Conservation (phyloP, 2,329 filamentous ascomycete genomes). For the Fusarium tjaetaba region DNA sequence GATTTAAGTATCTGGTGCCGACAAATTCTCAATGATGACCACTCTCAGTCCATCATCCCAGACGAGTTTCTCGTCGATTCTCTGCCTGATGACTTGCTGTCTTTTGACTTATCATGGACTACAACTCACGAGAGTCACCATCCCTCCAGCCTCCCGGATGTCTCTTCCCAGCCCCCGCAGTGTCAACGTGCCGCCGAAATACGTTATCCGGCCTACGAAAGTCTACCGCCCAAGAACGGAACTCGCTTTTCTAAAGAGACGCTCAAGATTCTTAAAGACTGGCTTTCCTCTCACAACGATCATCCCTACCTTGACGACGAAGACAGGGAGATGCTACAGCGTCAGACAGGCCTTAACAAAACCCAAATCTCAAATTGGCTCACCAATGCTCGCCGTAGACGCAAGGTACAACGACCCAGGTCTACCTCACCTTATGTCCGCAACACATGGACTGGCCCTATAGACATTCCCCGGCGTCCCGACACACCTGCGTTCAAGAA, state of each 20-base stretch:
- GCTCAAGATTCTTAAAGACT: not conserved
- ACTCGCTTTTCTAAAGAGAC: not conserved
- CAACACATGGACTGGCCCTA: not conserved
- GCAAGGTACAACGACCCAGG: not conserved
- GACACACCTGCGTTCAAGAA: not conserved
- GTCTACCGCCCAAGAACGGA: fast-evolving
- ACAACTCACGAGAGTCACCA: not conserved
- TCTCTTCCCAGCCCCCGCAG: not conserved
- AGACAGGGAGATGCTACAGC: not conserved
- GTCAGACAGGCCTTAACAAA: not conserved
- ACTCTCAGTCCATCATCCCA: fast-evolving
- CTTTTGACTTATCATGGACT: fast-evolving
- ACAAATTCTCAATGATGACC: not conserved
- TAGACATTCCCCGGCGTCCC: not conserved
- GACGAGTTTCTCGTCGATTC: fast-evolving
- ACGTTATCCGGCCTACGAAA: fast-evolving
- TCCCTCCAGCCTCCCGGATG: fast-evolving
- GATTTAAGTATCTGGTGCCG: not conserved
- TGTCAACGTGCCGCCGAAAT: too few species aligned
- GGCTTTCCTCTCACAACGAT: not conserved
- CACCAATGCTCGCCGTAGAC: not conserved
- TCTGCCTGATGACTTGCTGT: fast-evolving
- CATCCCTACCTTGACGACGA: not conserved
- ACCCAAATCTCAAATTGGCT: not conserved
- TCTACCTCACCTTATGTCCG: not conserved